These are phyloP conservation scores for Teunomyces tritomae DNA, from an alignment of 805 yeast species.

Conservation along the genomic window DNA sequence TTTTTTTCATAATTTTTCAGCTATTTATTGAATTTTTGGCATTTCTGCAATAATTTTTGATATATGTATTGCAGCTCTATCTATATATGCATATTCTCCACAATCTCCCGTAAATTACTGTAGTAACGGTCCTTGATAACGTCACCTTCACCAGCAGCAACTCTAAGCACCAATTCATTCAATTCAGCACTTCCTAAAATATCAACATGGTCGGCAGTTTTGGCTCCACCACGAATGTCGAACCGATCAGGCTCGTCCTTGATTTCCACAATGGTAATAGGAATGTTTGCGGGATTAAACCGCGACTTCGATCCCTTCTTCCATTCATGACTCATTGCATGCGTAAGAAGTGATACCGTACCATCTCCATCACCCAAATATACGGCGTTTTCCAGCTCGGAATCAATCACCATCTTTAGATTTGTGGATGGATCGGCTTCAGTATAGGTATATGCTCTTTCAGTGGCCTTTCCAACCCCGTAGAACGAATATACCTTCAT, in stretches of 20 bases:
- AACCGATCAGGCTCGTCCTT: constrained; percentile 89
- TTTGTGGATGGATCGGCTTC: constrained; percentile 53
- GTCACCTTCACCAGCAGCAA: constrained; percentile 80
- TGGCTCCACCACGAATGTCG: constrained; percentile 96
- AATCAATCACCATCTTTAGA: constrained; percentile 70
- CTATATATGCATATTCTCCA: constrained; percentile 49
- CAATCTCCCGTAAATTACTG: constrained; percentile 64
- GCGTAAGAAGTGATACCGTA: constrained; percentile 84
- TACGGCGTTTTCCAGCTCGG: constrained; percentile 63
- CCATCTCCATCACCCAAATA: constrained; percentile 93
- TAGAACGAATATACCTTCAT: constrained; percentile 86
- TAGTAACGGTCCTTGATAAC: constrained; percentile 56
- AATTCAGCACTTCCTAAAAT: constrained; percentile 90
- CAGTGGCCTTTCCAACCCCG: constrained; percentile 97
- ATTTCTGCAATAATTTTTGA: neutral
- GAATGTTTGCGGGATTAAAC: constrained; percentile 74
- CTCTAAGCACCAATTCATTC: constrained; percentile 78
- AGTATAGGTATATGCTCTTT: constrained; percentile 83
- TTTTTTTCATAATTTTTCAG: neutral
- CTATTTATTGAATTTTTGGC: neutral
- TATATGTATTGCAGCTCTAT: neutral
- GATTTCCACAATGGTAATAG: constrained; percentile 84
- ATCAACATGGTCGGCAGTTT: constrained; percentile 97
- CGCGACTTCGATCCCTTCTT: constrained; percentile 55
- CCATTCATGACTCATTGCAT: constrained; percentile 91